phyloP scores from a whole-genome alignment of 202 grass and related monocot species.

The Musa balbisiana region DNA sequence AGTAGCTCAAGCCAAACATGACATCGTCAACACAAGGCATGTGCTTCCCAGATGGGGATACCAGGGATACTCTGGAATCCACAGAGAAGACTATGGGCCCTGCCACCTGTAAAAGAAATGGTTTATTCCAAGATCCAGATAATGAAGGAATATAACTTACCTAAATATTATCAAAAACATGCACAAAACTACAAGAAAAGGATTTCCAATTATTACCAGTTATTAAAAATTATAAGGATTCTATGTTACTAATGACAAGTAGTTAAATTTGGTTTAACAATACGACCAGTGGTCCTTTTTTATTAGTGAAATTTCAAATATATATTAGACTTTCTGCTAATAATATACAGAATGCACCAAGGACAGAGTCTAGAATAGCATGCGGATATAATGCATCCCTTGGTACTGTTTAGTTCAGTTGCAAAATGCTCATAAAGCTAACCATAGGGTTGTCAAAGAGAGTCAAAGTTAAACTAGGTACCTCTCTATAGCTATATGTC shows the following conservation, averaged over 20 bases:
- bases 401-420: not conserved
- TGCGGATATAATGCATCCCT: not conserved
- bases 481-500: not conserved
- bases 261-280: too few relatives aligned
- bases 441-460: not conserved
- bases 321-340: not conserved
- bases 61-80: constrained; percentile 14
- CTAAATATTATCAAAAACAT: not conserved
- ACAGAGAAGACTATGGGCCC: constrained; percentile 23
- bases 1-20: constrained; percentile 29
- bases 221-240: not conserved
- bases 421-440: not conserved
- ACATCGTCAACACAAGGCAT: constrained; percentile 3
- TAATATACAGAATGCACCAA: not conserved
- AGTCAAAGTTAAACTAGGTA: too few relatives aligned
- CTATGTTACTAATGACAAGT: too few relatives aligned
- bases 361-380: not conserved
- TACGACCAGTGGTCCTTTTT: too few relatives aligned
- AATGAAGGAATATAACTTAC: not conserved
- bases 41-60: not conserved
- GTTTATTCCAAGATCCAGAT: not conserved
- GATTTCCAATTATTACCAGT: not conserved
- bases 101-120: constrained; percentile 6
- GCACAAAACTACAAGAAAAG: not conserved
- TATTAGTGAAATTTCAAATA: too few relatives aligned